These are phyloP conservation scores for Forsythia viridissima DNA, from an alignment of 257 asterid genomes.

Conservation along the genomic window DNA sequence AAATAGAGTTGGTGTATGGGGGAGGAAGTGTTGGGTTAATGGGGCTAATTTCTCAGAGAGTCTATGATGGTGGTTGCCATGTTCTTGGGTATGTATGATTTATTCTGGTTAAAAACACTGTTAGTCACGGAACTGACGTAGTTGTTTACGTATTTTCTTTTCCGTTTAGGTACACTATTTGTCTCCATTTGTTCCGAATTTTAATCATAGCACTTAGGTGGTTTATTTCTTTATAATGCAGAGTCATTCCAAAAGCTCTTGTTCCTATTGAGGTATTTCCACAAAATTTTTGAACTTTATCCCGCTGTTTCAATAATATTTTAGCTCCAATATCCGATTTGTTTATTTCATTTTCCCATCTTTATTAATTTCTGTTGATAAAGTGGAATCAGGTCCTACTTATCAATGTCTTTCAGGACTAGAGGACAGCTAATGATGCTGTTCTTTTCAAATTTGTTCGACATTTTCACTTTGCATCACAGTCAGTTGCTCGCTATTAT, in stretches of 20 bases:
- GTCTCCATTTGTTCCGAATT: neutral
- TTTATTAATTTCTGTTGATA: neutral
- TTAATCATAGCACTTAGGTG: neutral
- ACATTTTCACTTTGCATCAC: neutral
- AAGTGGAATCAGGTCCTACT: neutral
- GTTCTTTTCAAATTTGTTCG: neutral
- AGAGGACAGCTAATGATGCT: neutral
- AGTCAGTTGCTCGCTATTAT: neutral
- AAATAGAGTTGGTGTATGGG: conserved; percentile 89
- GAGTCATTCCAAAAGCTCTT: conserved; percentile 95
- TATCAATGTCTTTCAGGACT: neutral
- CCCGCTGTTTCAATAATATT: neutral
- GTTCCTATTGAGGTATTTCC: conserved; percentile 87
- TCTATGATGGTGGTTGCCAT: conserved; percentile 88
- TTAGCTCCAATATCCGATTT: neutral
- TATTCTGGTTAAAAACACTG: neutral
- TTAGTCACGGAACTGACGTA: neutral
- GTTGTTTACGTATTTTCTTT: neutral
- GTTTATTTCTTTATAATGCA: conserved; percentile 50
- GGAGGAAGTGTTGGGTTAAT: conserved; percentile 98
- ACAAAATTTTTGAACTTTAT: neutral
- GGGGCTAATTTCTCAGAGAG: conserved; percentile 89
- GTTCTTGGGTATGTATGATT: conserved; percentile 78
- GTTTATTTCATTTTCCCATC: too few relatives aligned
- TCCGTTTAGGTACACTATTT: neutral